Evolutionary conservation across 2,329 filamentous ascomycete species (phyloP), one percentile per base, ranked within the genome.

Genomic region (Aspergillus intermedius): DNA sequence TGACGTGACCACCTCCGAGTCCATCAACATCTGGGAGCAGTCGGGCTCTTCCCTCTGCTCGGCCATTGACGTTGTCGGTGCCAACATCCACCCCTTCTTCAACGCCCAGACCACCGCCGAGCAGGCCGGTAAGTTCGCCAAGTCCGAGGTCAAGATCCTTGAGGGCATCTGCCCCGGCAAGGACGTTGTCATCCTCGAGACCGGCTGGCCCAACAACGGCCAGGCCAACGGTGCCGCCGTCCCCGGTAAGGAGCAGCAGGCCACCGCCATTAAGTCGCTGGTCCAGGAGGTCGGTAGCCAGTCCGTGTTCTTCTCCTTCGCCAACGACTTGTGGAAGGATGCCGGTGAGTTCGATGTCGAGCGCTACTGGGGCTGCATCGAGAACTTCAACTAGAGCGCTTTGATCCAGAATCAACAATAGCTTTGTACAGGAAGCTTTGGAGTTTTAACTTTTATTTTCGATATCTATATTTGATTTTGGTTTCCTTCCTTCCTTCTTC

Each of bases 41-140:
- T 77, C 84, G 55, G 79, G 66, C 17, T 51, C 53, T 28, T 71
- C 70, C 44, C 78, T 96, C 54, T 96, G 91, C 79, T 60, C 63
- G 32, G 79, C 77, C 60, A 77, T 96, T 50, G 90, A 95, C 65
- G 76, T 94, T 53, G 79, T 88, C 34, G 87, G 85, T 70, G 83
- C 82, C 71, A 95, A 96, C 79, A 83, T 94, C 63, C 91, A 97
- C 76, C 84, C 91, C 59, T 96, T 87, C 86, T 97, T 96, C 86
- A 94, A 94, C 77, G 66, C 81, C 42, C 74, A 79, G 50, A 78
- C 84, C 55, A 64, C 72, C 21, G 80, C 90, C 52, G 62, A 71
- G 3, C 63, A 79, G 45, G 90, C 91, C 48, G 91, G 91, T 66
- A 67, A 74, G 46, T 96, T 96, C 69, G 87, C 91, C 60, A 73